Base-by-base conservation (phyloP, 2,329 filamentous ascomycete genomes). In the Fusarium paranaense region DNA sequence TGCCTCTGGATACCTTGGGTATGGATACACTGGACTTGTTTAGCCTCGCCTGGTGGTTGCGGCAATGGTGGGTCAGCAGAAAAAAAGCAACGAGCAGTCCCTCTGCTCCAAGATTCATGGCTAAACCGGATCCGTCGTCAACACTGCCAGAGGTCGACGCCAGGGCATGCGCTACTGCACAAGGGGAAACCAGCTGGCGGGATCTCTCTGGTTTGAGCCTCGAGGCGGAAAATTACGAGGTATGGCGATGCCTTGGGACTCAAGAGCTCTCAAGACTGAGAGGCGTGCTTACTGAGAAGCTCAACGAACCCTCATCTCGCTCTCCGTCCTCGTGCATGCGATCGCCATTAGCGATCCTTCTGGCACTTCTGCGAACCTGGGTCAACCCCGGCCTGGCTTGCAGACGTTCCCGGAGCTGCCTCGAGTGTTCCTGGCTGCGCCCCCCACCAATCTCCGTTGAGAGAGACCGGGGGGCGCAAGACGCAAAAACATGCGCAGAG, bases 121-220 rank as follows among this genome's bases (percentile, higher is more conserved):
- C 76, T 77, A 76, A 59, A 20, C 76, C 64, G 33, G 58, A 78
- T 78, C 71, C 73, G 73, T 78, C 69, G 50, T 27, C 54, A 33
- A 45, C 61, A 35, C 27, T 64, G 47, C 63, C 61, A 38, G 69
- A 64, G 22, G 62, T 45, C 47, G 62, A 64, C 45, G 42, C 62
- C 71, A 33, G 35, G 37, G 35, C 32, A 22, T 42, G 18, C 64
- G 60, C 71, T 73, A 67, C 70, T 59, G 40, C 45, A 65, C 40
- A 40, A 70, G 38, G 47, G 33, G 52, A 30, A 67, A 73, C 64
- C 30, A 47, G 8, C 57, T 42, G 32, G 57, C 6, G 20, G 58
- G 32, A 67, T 38, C 33, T 67, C 42, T 57, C 33, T 54, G 37
- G n/a, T 27, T 38, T 37, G 32, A 32, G 35, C 27, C 47, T 30